These are phyloP conservation scores for Gossypium trilobum DNA, from an alignment of 441 rosid genomes.

Conservation along the genomic window DNA sequence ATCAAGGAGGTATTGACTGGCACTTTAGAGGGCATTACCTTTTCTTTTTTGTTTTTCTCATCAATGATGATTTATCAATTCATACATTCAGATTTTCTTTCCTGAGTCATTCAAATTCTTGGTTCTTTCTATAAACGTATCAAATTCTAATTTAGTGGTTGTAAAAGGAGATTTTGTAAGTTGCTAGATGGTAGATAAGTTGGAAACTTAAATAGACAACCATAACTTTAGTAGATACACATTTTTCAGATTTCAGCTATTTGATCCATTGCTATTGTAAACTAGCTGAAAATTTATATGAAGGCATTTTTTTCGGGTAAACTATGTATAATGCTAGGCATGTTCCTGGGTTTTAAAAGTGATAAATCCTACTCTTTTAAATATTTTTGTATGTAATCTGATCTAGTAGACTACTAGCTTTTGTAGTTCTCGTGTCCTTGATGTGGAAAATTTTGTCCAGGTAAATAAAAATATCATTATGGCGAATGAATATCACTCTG, in stretches of 20 bases:
- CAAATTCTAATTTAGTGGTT: background rate
- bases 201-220: conserved; percentile 2
- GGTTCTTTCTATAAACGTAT: background rate
- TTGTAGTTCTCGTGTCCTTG: conserved; percentile 4
- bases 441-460: conserved; percentile 33
- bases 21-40: background rate
- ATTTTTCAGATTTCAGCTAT: background rate
- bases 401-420: conserved; percentile 11
- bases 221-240: background rate
- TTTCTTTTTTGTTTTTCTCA: background rate
- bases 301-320: background rate
- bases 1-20: conserved; percentile 56
- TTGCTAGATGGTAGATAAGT: background rate
- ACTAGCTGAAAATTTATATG: background rate
- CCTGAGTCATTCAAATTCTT: background rate
- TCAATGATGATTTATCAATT: background rate
- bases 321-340: background rate
- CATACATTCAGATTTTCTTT: background rate
- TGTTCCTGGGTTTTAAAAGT: background rate
- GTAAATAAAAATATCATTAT: conserved; percentile 53
- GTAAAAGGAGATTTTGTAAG: background rate
- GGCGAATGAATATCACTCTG: conserved; percentile 70
- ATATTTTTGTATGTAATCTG: background rate
- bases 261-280: background rate
- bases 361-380: background rate